A percentile compares a stretch with the other conserved stretches of the same genome.
Conservation (phyloP, 1,139 yeast species). For the Zygoascus hellenicus region DNA sequence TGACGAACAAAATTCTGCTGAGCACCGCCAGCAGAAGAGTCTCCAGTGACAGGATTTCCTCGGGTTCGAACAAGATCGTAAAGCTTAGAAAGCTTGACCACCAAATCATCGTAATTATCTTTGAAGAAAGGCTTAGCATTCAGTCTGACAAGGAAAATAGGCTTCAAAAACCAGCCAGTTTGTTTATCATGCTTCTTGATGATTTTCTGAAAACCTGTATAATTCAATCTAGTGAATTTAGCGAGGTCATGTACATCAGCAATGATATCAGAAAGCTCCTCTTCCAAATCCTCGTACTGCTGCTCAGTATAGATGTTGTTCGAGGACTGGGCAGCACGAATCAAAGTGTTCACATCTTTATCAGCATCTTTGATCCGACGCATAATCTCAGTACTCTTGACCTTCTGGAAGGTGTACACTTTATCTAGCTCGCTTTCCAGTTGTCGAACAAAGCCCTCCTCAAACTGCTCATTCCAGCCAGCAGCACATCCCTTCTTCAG, state of each 20-base stretch:
- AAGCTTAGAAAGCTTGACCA: slow-evolving; percentile 80
- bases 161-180: slow-evolving; percentile 76
- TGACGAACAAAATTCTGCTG: slow-evolving; percentile 98
- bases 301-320: slow-evolving; percentile 45
- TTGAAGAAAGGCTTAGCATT: slow-evolving; percentile 93
- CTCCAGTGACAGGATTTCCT: slow-evolving; percentile 92
- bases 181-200: slow-evolving; percentile 93
- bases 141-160: slow-evolving; percentile 87
- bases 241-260: slow-evolving; percentile 98
- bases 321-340: slow-evolving; percentile 41
- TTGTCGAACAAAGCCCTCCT: slow-evolving; percentile 69
- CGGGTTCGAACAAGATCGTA: slow-evolving; percentile 92
- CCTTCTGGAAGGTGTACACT: slow-evolving; percentile 83
- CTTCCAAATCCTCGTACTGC: slow-evolving; percentile 86
- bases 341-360: slow-evolving; percentile 56
- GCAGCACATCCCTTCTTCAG: slow-evolving; percentile 58
- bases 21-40: slow-evolving; percentile 92
- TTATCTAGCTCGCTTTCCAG: slow-evolving; percentile 83
- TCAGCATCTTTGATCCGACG: slow-evolving; percentile 82
- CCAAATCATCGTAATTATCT: slow-evolving; percentile 84
- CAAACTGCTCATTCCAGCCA: slow-evolving; percentile 72
- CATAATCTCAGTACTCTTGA: slow-evolving; percentile 75
- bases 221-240: slow-evolving; percentile 83
- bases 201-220: slow-evolving; percentile 94
- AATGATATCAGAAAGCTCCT: slow-evolving; percentile 84